A percentile compares a stretch with the other conserved stretches of the same genome.
Conservation (phyloP, 139 green algal species). For the Haematococcus lacustris region DNA sequence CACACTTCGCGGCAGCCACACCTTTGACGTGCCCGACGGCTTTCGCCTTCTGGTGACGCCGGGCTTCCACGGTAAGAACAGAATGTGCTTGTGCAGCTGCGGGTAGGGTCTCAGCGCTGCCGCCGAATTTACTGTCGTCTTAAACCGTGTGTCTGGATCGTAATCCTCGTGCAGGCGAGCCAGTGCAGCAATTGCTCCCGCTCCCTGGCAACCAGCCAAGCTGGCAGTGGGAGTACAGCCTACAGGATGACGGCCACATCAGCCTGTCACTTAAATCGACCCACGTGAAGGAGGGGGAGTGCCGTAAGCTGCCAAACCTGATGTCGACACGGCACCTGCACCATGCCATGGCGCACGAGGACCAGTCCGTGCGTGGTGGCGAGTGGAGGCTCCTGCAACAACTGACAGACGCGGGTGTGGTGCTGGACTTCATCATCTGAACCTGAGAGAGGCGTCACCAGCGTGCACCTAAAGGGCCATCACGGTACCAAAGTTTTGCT, state of each 20-base stretch:
- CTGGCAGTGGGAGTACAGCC: not conserved
- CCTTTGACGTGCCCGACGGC: constrained; percentile 80
- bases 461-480: no score
- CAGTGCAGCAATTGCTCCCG: not conserved
- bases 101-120: not conserved
- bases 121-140: no score
- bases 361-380: not conserved
- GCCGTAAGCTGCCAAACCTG: not conserved
- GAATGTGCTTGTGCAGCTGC: not conserved
- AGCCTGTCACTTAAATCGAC: not conserved
- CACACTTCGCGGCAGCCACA: constrained; percentile 25
- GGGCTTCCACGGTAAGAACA: constrained; percentile 4
- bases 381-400: constrained; percentile 34
- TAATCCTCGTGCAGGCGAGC: not conserved
- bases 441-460: no score
- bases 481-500: no score
- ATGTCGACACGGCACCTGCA: not conserved
- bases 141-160: no score
- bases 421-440: constrained; percentile 15
- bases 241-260: not conserved
- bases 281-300: not conserved
- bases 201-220: not conserved
- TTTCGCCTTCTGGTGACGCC: constrained; percentile 58
- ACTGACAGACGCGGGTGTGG: constrained; percentile 32
- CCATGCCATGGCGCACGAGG: not conserved